Percentiles rank a stretch among this genome's conserved stretches.
Evolutionary conservation across 345 rosid genomes (phyloP).

Genomic region (Noccaea bulbosa): DNA sequence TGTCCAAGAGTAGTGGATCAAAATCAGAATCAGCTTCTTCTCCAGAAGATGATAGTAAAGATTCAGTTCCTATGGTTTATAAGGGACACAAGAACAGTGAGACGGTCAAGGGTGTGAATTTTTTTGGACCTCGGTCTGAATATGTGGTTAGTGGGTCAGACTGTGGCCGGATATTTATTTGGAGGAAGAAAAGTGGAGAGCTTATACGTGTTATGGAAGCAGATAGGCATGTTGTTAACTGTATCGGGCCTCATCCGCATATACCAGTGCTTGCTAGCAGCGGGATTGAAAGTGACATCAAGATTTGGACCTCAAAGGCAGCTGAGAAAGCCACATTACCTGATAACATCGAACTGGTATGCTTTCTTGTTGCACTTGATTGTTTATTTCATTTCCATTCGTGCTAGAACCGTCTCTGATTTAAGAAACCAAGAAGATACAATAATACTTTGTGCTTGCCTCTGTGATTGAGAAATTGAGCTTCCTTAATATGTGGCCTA

Average conservation of each 20-base stretch:
- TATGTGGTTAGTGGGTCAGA: constrained; percentile 97
- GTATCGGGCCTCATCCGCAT: constrained; percentile 84
- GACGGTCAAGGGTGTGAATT: constrained; percentile 87
- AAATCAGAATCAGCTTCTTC: constrained; percentile 37
- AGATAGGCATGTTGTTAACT: constrained; percentile 81
- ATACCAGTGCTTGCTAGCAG: constrained; percentile 74
- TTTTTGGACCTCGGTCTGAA: constrained; percentile 84
- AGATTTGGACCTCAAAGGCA: constrained; percentile 84
- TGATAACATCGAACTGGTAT: constrained; percentile 70
- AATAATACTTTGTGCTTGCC: background rate
- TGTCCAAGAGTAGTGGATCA: constrained; percentile 42
- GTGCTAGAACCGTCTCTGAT: constrained; percentile 3
- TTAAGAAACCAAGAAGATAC: background rate
- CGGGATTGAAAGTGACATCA: constrained; percentile 82
- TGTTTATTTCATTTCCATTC: background rate
- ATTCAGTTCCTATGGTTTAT: constrained; percentile 59
- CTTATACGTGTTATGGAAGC: constrained; percentile 81
- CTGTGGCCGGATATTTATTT: constrained; percentile 90
- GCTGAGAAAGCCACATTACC: constrained; percentile 71
- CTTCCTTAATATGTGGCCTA: background rate
- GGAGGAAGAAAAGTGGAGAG: constrained; percentile 84
- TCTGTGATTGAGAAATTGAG: constrained; percentile 9
- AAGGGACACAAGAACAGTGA: constrained; percentile 74
- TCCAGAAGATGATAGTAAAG: constrained; percentile 33
- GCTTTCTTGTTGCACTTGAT: background rate